Base-by-base conservation (phyloP, 176 grass and related monocot genomes). In the Musa beccarii region DNA sequence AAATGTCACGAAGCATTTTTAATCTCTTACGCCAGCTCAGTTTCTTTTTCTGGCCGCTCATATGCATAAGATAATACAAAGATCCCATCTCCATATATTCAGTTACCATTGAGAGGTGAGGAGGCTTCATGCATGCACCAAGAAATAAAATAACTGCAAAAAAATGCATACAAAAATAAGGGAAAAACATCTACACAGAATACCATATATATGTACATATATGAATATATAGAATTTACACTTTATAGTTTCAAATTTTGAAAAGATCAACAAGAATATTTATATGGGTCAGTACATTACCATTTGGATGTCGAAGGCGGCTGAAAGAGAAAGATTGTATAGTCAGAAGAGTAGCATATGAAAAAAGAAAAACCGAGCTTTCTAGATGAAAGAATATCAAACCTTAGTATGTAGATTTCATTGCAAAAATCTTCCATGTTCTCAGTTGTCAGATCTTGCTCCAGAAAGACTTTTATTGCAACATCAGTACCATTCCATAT, bases 61-160 rank as follows among this genome's bases (percentile, higher is more conserved):
- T 95, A 74, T 95, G 96, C 76, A 99, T 99, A 64, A 99, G 88
- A 82, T 95, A 99, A 76, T 99, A 99, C 79, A 99, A 79, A 19
- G 96, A 99, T 63, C 96, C 96, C 96, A 92, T 99, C 89, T 99
- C 96, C 96, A 99, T 99, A 82, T 99, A 99, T 85, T 99, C 96
- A 9, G 96, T 99, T 73, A 95, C 86, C 96, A 99, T 99, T 82
- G 96, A 99, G 23, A 99, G 78, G 85, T 92, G 88, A 68, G 96
- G 96, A 84, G 96, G 96, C 21, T 78, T 93, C 87, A 99, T 99
- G 79, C 96, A 99, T 85, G 96, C 96, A 63, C 96, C 96, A 77
- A 99, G 96, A 85, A 99, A 99, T 84, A 99, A 86, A 79, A 99
- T 99, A 79, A 99, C 96, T 99, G 78, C 68, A 94, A 4, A 76